A percentile compares a stretch with the other conserved stretches of the same genome.
These are phyloP conservation scores for Phytophthora sansomeana DNA, from an alignment of 352 stramenopile species.

Conservation along the genomic window DNA sequence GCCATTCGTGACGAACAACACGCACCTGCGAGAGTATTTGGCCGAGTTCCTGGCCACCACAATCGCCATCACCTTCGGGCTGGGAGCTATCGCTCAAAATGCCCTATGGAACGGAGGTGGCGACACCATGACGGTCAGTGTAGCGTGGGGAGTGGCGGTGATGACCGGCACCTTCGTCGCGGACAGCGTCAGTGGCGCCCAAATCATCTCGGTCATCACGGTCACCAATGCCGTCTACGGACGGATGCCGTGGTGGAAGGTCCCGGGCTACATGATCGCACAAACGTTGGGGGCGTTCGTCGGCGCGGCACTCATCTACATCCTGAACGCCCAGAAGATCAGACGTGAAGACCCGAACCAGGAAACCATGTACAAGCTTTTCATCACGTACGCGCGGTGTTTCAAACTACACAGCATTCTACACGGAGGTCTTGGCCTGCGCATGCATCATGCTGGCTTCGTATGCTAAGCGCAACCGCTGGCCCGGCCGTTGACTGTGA, in stretches of 20 bases:
- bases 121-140: conserved; percentile 58
- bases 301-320: conserved; percentile 18
- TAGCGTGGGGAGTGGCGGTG: conserved; percentile 62
- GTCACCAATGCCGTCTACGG: conserved; percentile 46
- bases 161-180: conserved; percentile 47
- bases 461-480: conserved; percentile 54
- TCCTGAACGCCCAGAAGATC: conserved; percentile 13
- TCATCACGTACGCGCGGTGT: conserved; percentile 17
- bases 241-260: conserved; percentile 46
- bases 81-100: conserved; percentile 52
- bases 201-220: conserved; percentile 56
- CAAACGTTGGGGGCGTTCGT: conserved; percentile 46
- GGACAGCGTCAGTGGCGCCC: conserved; percentile 47
- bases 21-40: conserved; percentile 52
- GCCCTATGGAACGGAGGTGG: conserved; percentile 47
- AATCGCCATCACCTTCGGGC: conserved; percentile 50
- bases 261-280: conserved; percentile 36
- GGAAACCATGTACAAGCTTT: conserved; percentile 5
- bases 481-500: conserved; percentile 70
- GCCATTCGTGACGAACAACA: conserved; percentile 22
- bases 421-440: conserved; percentile 32
- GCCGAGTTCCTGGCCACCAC: conserved; percentile 54
- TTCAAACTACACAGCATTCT: conserved; percentile 18
- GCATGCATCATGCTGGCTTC: conserved; percentile 31
- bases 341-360: conserved; percentile 10